Conservation (phyloP, 2,329 filamentous ascomycete species). For the Cadophora luteo-olivacea region DNA sequence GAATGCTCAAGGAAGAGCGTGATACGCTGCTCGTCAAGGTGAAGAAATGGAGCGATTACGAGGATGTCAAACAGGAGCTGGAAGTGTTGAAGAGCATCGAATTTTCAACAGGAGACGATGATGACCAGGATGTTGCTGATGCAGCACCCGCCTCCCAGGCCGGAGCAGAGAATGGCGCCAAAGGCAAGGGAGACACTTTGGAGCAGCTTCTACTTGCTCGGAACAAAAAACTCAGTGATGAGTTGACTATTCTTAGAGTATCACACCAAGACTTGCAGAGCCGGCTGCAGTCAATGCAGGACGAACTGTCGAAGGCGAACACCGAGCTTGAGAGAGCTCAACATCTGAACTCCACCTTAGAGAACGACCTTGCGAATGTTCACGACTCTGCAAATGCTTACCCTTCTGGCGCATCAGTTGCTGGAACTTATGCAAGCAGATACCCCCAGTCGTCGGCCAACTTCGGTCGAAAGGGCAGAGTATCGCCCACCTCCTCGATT, state of each 20-base stretch:
- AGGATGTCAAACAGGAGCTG: constrained; percentile 93
- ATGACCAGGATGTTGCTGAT: constrained; percentile 58
- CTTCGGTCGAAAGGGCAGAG: constrained; percentile 66
- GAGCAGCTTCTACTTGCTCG: constrained; percentile 90
- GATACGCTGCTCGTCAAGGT: constrained; percentile 82
- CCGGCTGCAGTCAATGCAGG: constrained; percentile 79
- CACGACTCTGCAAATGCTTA: constrained; percentile 87
- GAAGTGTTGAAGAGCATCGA: constrained; percentile 98
- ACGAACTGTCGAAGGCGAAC: constrained; percentile 83
- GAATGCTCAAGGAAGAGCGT: constrained; percentile 78
- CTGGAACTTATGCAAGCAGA: constrained; percentile 85
- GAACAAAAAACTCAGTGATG: constrained; percentile 96
- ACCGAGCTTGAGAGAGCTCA: constrained; percentile 86
- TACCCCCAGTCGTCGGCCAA: constrained; percentile 73
- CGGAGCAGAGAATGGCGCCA: constrained; percentile 56
- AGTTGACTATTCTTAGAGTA: constrained; percentile 89
- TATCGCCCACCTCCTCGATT: constrained; percentile 95
- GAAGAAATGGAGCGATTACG: constrained; percentile 91
- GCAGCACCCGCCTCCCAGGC: constrained; percentile 36
- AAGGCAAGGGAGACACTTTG: constrained; percentile 77
- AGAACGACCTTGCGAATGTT: constrained; percentile 87
- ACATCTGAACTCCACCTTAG: constrained; percentile 84
- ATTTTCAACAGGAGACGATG: constrained; percentile 89
- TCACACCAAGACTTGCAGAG: constrained; percentile 91
- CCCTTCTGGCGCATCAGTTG: constrained; percentile 89